Conservation (phyloP, 2,329 filamentous ascomycete genomes). For the Cyclaneusma minus region DNA sequence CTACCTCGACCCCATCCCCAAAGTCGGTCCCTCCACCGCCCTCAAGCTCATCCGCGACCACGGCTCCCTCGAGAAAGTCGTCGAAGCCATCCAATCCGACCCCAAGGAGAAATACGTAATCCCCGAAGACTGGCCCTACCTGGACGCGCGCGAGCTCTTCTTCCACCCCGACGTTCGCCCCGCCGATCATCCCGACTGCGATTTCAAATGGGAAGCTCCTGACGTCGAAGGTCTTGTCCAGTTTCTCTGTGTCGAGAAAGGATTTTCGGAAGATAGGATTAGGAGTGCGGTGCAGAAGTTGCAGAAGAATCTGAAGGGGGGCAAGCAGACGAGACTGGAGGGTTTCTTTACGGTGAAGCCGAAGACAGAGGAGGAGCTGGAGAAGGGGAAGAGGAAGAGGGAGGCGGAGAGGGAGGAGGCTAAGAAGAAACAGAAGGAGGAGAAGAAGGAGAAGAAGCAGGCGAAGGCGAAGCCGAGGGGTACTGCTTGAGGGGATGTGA, state of each 20-base stretch:
- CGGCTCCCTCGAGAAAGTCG: conserved; percentile 71
- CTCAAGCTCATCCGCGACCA: conserved; percentile 90
- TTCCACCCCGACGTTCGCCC: conserved; percentile 75
- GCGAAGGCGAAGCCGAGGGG: conserved; percentile 75
- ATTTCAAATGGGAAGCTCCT: conserved; percentile 96
- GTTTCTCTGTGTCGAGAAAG: conserved; percentile 86
- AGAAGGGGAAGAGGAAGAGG: conserved; percentile 76
- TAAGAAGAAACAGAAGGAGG: conserved; percentile 90
- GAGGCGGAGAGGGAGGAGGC: conserved; percentile 84
- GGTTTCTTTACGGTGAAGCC: conserved; percentile 93
- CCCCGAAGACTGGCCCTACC: conserved; percentile 93
- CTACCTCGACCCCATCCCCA: conserved; percentile 92
- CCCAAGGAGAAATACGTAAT: conserved; percentile 67
- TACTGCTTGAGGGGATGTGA: conserved; percentile 24
- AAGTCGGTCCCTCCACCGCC: conserved; percentile 81
- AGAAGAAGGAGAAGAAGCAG: conserved; percentile 90
- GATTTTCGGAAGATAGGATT: conserved; percentile 91
- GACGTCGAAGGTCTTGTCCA: conserved; percentile 81
- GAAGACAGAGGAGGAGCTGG: conserved; percentile 77
- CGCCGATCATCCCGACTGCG: conserved; percentile 73
- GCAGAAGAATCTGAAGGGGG: conserved; percentile 79
- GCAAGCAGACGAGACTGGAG: conserved; percentile 81
- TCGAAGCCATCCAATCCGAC: conserved; percentile 64
- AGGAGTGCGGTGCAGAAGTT: conserved; percentile 62
- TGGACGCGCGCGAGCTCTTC: conserved; percentile 84